phyloP scores from a whole-genome alignment of 2,329 filamentous ascomycete species.

The Nigrospora osmanthi region DNA sequence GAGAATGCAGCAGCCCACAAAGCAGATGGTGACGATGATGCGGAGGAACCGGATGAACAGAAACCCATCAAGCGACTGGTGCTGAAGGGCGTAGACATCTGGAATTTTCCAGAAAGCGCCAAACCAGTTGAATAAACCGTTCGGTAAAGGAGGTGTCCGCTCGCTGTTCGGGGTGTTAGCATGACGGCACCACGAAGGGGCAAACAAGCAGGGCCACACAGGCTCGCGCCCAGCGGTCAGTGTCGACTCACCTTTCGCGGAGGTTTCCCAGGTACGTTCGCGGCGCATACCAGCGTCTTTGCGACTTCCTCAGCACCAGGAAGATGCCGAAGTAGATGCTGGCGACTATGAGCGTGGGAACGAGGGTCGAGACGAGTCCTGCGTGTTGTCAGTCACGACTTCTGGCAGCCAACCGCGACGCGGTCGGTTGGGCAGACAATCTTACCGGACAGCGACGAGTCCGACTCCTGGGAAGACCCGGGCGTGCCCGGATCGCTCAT shows the following conservation, averaged over 20 bases:
- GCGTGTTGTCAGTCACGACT: slow-evolving; percentile 6
- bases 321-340: slow-evolving; percentile 34
- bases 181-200: background rate
- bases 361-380: slow-evolving; percentile 35
- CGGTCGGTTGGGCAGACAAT: too few species aligned
- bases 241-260: slow-evolving; percentile 25
- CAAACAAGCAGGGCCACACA: background rate
- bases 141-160: slow-evolving; percentile 51
- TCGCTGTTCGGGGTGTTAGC: slow-evolving; percentile 26
- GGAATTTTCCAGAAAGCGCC: slow-evolving; percentile 56
- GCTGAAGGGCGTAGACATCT: slow-evolving; percentile 77
- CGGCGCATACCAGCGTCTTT: slow-evolving; percentile 40
- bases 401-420: too few species aligned
- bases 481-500: too few species aligned
- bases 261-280: slow-evolving; percentile 41
- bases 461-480: too few species aligned
- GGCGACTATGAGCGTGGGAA: slow-evolving; percentile 27
- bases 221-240: too few species aligned
- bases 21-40: slow-evolving; percentile 65
- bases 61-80: slow-evolving; percentile 88
- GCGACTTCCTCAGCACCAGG: slow-evolving; percentile 33
- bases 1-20: slow-evolving; percentile 76
- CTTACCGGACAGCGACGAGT: too few species aligned
- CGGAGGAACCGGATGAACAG: slow-evolving; percentile 85
- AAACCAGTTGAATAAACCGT: slow-evolving; percentile 61